Evolutionary conservation across 2,329 filamentous ascomycete species (phyloP).

Genomic region (Coniochaeta hoffmannii): DNA sequence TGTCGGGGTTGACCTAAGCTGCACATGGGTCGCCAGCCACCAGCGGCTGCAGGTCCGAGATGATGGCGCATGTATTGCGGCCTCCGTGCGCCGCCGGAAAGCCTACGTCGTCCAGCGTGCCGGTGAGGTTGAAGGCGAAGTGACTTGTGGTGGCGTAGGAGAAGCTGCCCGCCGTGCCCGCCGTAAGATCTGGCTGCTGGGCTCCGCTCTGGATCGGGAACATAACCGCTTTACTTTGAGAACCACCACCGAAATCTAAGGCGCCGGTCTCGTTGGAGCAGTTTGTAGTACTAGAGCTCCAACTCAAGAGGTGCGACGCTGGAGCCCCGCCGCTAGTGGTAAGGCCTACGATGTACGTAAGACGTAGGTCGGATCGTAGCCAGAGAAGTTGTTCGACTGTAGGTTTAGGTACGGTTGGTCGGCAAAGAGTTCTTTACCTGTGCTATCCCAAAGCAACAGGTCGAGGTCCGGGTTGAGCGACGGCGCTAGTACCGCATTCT

Average conservation of each 20-base stretch:
- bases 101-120: constrained; percentile 7
- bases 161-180: constrained; percentile 5
- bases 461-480: constrained; percentile 8
- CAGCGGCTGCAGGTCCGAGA: constrained; percentile 3
- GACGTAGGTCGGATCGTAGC: not conserved
- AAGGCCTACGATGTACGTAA: not conserved
- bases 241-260: not conserved
- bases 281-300: not conserved
- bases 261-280: not conserved
- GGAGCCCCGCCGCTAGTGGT: not conserved
- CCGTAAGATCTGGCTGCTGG: constrained; percentile 8
- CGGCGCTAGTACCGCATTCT: constrained; percentile 14
- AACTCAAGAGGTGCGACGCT: not conserved
- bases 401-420: not conserved
- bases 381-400: constrained; percentile 3
- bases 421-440: not conserved
- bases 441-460: constrained; percentile 5
- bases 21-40: constrained; percentile 1
- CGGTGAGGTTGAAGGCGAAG: constrained; percentile 8
- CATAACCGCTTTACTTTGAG: not conserved
- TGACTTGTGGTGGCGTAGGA: not conserved
- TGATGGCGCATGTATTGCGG: constrained; percentile 1
- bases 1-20: not conserved
- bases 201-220: constrained; percentile 11
- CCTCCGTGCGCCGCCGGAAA: constrained; percentile 1